These are phyloP conservation scores for Penicillium brasilianum DNA, from an alignment of 2,329 filamentous ascomycete species.

Conservation along the genomic window DNA sequence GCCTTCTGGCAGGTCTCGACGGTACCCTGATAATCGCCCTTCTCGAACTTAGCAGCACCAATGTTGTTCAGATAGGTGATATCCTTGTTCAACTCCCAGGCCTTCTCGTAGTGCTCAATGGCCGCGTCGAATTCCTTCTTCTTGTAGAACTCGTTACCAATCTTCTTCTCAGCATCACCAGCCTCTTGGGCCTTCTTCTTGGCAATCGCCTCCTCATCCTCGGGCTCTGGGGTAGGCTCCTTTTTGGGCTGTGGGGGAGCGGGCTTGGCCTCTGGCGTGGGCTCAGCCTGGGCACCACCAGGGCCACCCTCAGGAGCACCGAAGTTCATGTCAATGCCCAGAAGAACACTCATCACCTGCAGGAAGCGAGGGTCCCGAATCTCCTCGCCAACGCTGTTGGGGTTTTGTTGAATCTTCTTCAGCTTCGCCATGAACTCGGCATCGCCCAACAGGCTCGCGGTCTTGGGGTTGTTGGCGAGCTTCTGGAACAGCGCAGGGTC, in stretches of 20 bases:
- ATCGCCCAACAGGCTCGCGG: constrained; percentile 77
- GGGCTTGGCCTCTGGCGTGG: constrained; percentile 74
- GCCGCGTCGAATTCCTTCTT: constrained; percentile 96
- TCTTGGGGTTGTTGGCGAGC: constrained; percentile 94
- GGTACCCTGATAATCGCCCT: constrained; percentile 87
- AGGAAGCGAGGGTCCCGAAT: constrained; percentile 91
- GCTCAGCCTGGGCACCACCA: constrained; percentile 62
- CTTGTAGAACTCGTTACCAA: constrained; percentile 96
- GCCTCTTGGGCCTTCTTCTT: constrained; percentile 91
- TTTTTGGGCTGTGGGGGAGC: constrained; percentile 58
- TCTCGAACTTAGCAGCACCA: constrained; percentile 92
- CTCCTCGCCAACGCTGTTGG: constrained; percentile 75
- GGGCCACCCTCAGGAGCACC: constrained; percentile 53
- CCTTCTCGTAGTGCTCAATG: constrained; percentile 91
- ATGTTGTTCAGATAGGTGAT: constrained; percentile 98
- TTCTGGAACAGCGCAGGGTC: constrained; percentile 90
- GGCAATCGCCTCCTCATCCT: constrained; percentile 81
- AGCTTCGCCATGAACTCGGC: constrained; percentile 89
- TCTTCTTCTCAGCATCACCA: constrained; percentile 91
- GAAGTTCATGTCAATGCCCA: constrained; percentile 91
- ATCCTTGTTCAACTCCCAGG: constrained; percentile 93
- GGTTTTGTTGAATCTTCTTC: constrained; percentile 79
- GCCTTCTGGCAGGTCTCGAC: constrained; percentile 89
- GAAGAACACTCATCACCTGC: constrained; percentile 88
- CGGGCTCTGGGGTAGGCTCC: constrained; percentile 64